A percentile compares a stretch with the other conserved stretches of the same genome.
phyloP scores from a whole-genome alignment of 306 rosid species.

The Delonix regia region DNA sequence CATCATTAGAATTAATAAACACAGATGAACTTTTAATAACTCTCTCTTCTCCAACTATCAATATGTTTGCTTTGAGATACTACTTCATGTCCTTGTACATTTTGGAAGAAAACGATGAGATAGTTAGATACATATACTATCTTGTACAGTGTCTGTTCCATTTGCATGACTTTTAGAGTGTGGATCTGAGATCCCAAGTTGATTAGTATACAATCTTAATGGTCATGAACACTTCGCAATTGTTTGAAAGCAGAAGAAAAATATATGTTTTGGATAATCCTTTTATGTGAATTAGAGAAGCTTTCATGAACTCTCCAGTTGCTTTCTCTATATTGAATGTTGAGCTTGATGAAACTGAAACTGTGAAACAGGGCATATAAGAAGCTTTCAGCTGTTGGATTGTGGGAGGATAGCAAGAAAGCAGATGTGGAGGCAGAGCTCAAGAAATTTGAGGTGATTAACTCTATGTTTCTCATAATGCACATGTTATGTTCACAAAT shows the following conservation, averaged over 20 bases:
- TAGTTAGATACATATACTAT: too few species aligned
- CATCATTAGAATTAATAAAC: background rate
- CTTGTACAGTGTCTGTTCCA: too few species aligned
- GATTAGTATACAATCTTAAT: too few species aligned
- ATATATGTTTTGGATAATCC: too few species aligned
- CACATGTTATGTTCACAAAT: too few species aligned
- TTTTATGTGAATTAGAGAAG: background rate
- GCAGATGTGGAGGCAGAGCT: constrained; percentile 65
- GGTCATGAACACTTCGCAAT: background rate
- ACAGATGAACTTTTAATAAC: too few species aligned
- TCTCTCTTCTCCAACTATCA: too few species aligned
- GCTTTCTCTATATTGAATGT: constrained; percentile 11
- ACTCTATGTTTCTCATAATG: background rate
- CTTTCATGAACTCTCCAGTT: background rate
- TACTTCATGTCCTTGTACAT: too few species aligned
- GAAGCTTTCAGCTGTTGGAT: constrained; percentile 57
- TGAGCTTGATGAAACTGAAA: constrained; percentile 13
- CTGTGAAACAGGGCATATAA: constrained; percentile 63
- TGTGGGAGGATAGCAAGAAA: constrained; percentile 72
- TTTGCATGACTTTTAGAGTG: too few species aligned
- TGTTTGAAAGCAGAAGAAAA: background rate
- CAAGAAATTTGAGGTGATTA: constrained; percentile 67
- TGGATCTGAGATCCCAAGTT: too few species aligned
- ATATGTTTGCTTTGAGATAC: too few species aligned
- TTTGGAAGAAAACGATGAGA: too few species aligned